A percentile compares a stretch with the other conserved stretches of the same genome.
Evolutionary conservation across 73 alveolate species (phyloP).

Genomic region (Paramecium caudatum): DNA sequence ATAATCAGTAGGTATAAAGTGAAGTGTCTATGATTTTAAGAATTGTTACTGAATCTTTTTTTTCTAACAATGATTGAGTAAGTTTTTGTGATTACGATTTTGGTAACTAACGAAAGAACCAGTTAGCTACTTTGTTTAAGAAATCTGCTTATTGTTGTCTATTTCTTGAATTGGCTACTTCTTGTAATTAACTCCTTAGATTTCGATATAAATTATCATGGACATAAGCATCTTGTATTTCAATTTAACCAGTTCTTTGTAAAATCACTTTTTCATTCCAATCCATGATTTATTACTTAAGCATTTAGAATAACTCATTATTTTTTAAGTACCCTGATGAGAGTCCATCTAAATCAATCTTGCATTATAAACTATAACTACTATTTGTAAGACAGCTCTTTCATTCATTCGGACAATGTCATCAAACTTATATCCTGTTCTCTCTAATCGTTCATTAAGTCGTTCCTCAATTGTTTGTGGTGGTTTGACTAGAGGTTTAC

Average conservation of each 20-base stretch:
- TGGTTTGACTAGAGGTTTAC: conserved; percentile 33
- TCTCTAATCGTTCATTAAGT: conserved; percentile 11
- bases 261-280: conserved; percentile 57
- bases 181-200: conserved; percentile 5
- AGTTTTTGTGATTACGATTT: neutral
- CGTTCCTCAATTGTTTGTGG: conserved; percentile 29
- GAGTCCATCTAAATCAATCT: conserved; percentile 60
- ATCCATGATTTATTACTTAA: conserved; percentile 4
- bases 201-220: conserved; percentile 25
- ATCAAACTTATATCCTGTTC: conserved; percentile 19
- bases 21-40: neutral
- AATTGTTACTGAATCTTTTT: conserved; percentile 24
- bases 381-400: conserved; percentile 8
- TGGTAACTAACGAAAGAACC: conserved; percentile 6
- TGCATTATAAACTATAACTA: neutral
- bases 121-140: conserved; percentile 26
- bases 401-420: conserved; percentile 25
- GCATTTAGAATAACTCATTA: neutral
- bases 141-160: neutral
- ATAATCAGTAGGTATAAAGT: neutral
- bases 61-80: neutral
- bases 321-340: neutral
- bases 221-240: neutral
- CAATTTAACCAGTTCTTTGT: conserved; percentile 23
- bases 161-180: conserved; percentile 39